A percentile compares a stretch with the other conserved stretches of the same genome.
Evolutionary conservation across 306 rosid species (phyloP).

Genomic region (Argentina anserina): DNA sequence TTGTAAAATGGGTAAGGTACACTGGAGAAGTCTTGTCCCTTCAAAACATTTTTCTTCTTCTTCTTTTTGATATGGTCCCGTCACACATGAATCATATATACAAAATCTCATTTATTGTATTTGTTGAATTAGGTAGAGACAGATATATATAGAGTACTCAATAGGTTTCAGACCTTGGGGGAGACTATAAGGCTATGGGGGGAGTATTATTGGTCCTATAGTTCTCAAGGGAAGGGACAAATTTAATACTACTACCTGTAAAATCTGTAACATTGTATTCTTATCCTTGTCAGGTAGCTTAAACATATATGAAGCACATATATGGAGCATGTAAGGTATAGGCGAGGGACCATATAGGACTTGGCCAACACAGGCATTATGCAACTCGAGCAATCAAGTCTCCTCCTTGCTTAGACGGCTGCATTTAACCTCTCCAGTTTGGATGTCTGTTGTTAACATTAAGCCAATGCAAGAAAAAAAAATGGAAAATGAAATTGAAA

Average conservation of each 20-base stretch:
- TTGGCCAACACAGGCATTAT: neutral
- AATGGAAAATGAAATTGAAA: neutral
- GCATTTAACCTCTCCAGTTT: neutral
- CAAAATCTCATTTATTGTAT: neutral
- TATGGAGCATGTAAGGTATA: neutral
- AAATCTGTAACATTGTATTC: neutral
- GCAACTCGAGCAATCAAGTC: neutral
- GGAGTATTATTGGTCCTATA: neutral
- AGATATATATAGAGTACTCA: neutral
- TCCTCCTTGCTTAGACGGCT: neutral
- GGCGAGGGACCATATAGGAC: constrained; percentile 2
- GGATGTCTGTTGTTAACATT: neutral
- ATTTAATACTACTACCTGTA: neutral
- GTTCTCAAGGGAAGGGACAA: neutral
- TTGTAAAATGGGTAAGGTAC: neutral
- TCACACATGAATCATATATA: neutral
- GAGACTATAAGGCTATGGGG: neutral
- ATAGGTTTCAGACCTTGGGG: constrained; percentile 2
- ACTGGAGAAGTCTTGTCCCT: neutral
- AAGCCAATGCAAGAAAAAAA: neutral
- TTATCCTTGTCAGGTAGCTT: neutral
- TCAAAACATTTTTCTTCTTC: neutral
- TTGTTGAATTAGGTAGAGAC: neutral
- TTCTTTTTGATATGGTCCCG: neutral
- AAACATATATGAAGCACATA: neutral